Percentiles rank a stretch among this genome's conserved stretches.
Conservation (phyloP, 2,329 filamentous ascomycete species). For the Talaromyces sp. region DNA sequence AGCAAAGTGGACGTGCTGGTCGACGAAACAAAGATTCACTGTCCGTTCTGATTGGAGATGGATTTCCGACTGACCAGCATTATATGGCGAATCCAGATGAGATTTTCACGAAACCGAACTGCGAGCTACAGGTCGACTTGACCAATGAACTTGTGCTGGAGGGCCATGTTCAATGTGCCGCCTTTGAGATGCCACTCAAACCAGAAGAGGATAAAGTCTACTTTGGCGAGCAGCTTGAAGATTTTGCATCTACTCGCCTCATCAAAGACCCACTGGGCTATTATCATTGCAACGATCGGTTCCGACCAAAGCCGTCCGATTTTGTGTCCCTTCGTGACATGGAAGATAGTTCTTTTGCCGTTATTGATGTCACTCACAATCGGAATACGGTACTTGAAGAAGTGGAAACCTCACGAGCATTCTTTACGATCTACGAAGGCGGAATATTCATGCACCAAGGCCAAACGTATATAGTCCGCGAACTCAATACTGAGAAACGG, state of each 20-base stretch:
- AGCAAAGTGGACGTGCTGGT: slow-evolving; percentile 90
- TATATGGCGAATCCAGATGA: slow-evolving; percentile 97
- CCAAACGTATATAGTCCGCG: slow-evolving; percentile 84
- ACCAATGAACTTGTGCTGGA: slow-evolving; percentile 86
- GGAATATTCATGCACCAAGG: slow-evolving; percentile 97
- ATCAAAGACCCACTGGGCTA: slow-evolving; percentile 71
- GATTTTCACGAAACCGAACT: slow-evolving; percentile 84
- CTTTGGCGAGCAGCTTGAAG: slow-evolving; percentile 69
- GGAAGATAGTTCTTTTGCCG: slow-evolving; percentile 86
- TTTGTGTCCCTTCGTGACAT: slow-evolving; percentile 86
- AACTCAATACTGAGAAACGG: slow-evolving; percentile 74
- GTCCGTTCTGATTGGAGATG: slow-evolving; percentile 82
- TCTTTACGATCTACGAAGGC: slow-evolving; percentile 93
- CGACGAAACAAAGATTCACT: slow-evolving; percentile 90
- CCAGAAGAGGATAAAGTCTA: slow-evolving; percentile 70
- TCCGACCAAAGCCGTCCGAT: slow-evolving; percentile 76
- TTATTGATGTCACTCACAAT: slow-evolving; percentile 77
- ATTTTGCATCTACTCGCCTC: slow-evolving; percentile 71
- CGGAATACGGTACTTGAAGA: slow-evolving; percentile 87
- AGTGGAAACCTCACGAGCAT: slow-evolving; percentile 90
- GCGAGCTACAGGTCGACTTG: slow-evolving; percentile 85
- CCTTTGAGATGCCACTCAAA: slow-evolving; percentile 89
- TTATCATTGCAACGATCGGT: slow-evolving; percentile 85
- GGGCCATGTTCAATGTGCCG: slow-evolving; percentile 92
- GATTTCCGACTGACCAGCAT: slow-evolving; percentile 86